phyloP scores from a whole-genome alignment of 306 rosid species.

The Sicyos baderoa region DNA sequence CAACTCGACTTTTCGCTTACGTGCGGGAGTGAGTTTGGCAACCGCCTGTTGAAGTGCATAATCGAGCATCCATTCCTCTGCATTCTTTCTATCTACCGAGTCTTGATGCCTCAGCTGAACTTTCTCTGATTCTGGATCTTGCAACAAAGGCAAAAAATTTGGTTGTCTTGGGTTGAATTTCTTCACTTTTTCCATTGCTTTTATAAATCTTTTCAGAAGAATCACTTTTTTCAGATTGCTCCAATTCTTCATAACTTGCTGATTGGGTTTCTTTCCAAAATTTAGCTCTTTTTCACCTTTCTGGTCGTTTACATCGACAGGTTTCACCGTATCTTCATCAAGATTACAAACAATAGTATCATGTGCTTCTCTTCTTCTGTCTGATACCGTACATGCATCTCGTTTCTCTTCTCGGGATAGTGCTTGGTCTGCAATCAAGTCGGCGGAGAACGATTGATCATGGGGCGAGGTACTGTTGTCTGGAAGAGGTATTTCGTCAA shows the following conservation, averaged over 20 bases:
- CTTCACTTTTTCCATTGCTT: constrained; percentile 63
- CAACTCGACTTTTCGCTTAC: constrained; percentile 75
- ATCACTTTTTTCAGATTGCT: constrained; percentile 74
- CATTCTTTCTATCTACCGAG: constrained; percentile 53
- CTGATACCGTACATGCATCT: no score
- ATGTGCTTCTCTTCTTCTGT: no score
- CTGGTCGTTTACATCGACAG: constrained; percentile 19
- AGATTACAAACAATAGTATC: constrained; percentile 6
- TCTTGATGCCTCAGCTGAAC: constrained; percentile 59
- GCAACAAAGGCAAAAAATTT: constrained; percentile 40
- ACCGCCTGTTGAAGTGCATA: constrained; percentile 78
- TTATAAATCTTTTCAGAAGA: constrained; percentile 71
- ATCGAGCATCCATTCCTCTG: constrained; percentile 98
- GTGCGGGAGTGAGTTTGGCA: constrained; percentile 65
- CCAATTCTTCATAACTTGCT: constrained; percentile 51
- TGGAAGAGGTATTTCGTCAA: constrained; percentile 68
- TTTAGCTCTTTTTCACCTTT: constrained; percentile 25
- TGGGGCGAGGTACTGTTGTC: constrained; percentile 41
- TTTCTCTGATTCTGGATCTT: constrained; percentile 50
- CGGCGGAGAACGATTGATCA: constrained; percentile 22
- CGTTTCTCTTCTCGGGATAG: no score
- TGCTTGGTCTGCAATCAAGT: constrained; percentile 22
- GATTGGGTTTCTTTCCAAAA: constrained; percentile 34
- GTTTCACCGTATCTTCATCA: constrained; percentile 22
- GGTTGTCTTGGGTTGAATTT: constrained; percentile 55